phyloP scores from a whole-genome alignment of 768 basidiomycete species.

The Coprinopsis strossmayeri region DNA sequence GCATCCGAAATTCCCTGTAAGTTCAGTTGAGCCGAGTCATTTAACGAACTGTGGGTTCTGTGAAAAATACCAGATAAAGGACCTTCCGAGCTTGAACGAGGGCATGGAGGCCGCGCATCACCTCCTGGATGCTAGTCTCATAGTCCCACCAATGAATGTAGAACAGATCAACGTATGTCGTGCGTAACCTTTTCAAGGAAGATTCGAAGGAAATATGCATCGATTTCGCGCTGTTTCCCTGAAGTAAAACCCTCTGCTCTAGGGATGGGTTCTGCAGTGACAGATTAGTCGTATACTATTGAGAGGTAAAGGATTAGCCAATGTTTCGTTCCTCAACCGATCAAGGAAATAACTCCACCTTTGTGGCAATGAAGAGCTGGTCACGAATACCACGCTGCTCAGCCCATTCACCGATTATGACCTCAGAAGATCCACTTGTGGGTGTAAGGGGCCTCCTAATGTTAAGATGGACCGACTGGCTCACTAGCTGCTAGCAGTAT shows the following conservation, averaged over 20 bases:
- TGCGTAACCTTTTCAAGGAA: slow-evolving; percentile 40
- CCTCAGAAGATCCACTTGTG: slow-evolving; percentile 27
- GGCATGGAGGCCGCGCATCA: slow-evolving; percentile 49
- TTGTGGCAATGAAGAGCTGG: slow-evolving; percentile 30
- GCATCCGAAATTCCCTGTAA: slow-evolving; percentile 30
- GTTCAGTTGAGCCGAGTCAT: no score
- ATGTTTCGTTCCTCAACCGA: no score
- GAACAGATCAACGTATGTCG: slow-evolving; percentile 40
- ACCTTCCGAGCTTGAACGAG: slow-evolving; percentile 49
- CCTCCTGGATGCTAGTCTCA: slow-evolving; percentile 44
- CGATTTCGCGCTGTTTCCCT: slow-evolving; percentile 43
- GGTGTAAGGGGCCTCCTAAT: not conserved
- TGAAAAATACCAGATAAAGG: slow-evolving; percentile 31
- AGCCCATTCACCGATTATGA: slow-evolving; percentile 39
- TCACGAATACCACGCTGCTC: slow-evolving; percentile 29
- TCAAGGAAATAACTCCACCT: slow-evolving; percentile 17
- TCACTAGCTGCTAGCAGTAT: slow-evolving; percentile 34
- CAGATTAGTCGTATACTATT: slow-evolving; percentile 25
- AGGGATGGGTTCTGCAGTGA: slow-evolving; percentile 19
- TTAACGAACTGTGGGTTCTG: no score
- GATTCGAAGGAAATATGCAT: slow-evolving; percentile 35
- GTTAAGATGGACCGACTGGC: not conserved
- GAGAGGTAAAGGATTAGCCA: no score
- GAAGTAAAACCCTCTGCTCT: slow-evolving; percentile 30
- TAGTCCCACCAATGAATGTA: slow-evolving; percentile 51